phyloP scores from a whole-genome alignment of 257 asterid species.

The Handroanthus guayacan region DNA sequence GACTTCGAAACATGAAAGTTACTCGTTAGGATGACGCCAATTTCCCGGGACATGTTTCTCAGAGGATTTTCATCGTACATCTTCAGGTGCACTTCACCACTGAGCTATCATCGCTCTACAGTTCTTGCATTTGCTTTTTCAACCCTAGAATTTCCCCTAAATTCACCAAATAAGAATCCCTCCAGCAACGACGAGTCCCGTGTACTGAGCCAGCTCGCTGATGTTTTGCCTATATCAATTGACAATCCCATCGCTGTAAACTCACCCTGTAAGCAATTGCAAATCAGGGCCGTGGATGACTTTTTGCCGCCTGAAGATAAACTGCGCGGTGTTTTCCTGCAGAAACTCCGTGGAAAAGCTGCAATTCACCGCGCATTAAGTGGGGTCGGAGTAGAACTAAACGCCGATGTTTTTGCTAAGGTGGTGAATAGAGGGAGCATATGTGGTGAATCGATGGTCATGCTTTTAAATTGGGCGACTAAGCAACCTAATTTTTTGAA shows the following conservation, averaged over 20 bases:
- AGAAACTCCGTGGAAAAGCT: conserved; percentile 54
- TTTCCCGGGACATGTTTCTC: conserved; percentile 30
- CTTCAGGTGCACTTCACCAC: conserved; percentile 33
- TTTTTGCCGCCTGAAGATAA: conserved; percentile 79
- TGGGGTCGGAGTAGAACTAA: conserved; percentile 57
- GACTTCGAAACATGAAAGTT: background rate
- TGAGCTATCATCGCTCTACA: conserved; percentile 26
- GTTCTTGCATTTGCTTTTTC: conserved; percentile 37
- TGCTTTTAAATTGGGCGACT: conserved; percentile 75
- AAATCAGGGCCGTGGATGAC: conserved; percentile 49
- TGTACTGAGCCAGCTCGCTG: conserved; percentile 65
- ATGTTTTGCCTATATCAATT: conserved; percentile 57
- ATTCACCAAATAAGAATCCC: conserved; percentile 17
- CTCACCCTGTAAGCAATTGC: conserved; percentile 32
- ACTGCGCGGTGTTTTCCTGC: conserved; percentile 82
- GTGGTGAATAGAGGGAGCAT: conserved; percentile 73
- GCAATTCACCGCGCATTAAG: conserved; percentile 56
- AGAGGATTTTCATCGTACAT: conserved; percentile 39
- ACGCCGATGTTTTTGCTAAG: conserved; percentile 55
- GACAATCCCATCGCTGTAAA: conserved; percentile 30
- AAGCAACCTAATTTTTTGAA: conserved; percentile 48
- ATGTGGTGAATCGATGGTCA: conserved; percentile 65
- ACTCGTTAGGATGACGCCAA: background rate
- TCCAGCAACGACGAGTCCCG: conserved; percentile 52
- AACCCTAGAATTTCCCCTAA: conserved; percentile 35